Evolutionary conservation across 2,329 filamentous ascomycete genomes (phyloP), one percentile per base, ranked within the genome.

Genomic region (Salinomyces thailandicus): DNA sequence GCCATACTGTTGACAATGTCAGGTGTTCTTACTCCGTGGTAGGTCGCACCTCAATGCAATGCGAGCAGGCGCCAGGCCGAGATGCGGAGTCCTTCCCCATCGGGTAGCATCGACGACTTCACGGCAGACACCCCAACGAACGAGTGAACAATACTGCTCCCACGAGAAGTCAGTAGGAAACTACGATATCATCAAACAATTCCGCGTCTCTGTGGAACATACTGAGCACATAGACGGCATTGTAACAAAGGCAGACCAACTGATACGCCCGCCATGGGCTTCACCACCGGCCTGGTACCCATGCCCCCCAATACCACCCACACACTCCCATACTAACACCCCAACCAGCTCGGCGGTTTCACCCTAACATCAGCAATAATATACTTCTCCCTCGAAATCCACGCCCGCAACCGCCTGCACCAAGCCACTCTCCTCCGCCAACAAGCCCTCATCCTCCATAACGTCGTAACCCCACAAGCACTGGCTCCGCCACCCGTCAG

Each of bases 1-100:
- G 85, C 86, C 87, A 95, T 94, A 46, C 45, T 63, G 9, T 8
- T n/a, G 11, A 14, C 14, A 26, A 9, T 8, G 9, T 26, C 9
- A 26, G 9, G 22, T 26, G 9, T 9, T 9, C n/a, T 8, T 26
- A n/a, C 22, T 26, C 2, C n/a, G 22, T 8, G n/a, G 22, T 26
- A n/a, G n/a, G n/a, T n/a, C n/a, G n/a, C n/a, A n/a, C n/a, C n/a
- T n/a, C n/a, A n/a, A n/a, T 26, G 22, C 22, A 26, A 26, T 26
- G 22, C 22, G 22, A 26, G 22, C 9, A 26, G 22, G n/a, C n/a
- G 22, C 9, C 9, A 26, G 22, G 22, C 22, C 22, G 22, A 26
- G n/a, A n/a, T n/a, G 22, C 22, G 22, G 22, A 26, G 9, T 19
- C 14, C 20, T 28, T 28, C 26, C 33, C 33, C 33, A 27, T 35